Percentiles rank a stretch among this genome's conserved stretches.
Evolutionary conservation across 2,329 filamentous ascomycete species (phyloP).

Genomic region (Cladobotryum protrusum): DNA sequence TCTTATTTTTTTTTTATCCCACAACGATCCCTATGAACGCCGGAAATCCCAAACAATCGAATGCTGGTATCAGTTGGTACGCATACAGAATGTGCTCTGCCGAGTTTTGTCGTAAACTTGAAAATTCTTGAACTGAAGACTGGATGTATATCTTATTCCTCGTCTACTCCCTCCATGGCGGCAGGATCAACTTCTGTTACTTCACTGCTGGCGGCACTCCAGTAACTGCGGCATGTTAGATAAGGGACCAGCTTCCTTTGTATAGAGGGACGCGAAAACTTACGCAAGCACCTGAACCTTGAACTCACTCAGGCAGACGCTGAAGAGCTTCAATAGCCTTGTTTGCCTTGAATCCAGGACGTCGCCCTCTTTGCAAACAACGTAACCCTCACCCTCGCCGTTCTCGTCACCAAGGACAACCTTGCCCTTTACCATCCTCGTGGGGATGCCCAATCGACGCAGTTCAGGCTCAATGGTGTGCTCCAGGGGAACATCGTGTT

Average conservation of each 20-base stretch:
- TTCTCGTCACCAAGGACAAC: conserved; percentile 61
- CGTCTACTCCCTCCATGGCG: conserved; percentile 34
- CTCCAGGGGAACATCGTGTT: conserved; percentile 80
- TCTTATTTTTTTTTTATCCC: conserved; percentile 21
- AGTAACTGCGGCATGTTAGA: conserved; percentile 40
- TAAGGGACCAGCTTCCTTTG: not conserved
- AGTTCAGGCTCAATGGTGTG: conserved; percentile 88
- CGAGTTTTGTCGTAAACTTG: not conserved
- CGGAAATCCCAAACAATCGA: conserved; percentile 25
- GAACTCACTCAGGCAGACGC: conserved; percentile 86
- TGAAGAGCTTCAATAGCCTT: conserved; percentile 87
- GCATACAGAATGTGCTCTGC: conserved; percentile 20
- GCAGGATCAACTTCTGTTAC: conserved; percentile 49
- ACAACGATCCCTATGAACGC: conserved; percentile 27
- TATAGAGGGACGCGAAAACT: conserved; percentile 24
- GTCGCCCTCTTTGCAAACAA: conserved; percentile 79
- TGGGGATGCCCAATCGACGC: conserved; percentile 83
- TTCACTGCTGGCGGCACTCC: conserved; percentile 52
- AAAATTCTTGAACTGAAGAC: not conserved
- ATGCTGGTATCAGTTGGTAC: conserved; percentile 31
- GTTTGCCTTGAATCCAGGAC: conserved; percentile 87
- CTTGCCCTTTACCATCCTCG: conserved; percentile 79
- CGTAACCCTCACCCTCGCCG: conserved; percentile 56
- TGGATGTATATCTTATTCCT: conserved; percentile 11
- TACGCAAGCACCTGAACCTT: conserved; percentile 71